Evolutionary conservation across 345 rosid species (phyloP).

Genomic region (Adansonia digitata): DNA sequence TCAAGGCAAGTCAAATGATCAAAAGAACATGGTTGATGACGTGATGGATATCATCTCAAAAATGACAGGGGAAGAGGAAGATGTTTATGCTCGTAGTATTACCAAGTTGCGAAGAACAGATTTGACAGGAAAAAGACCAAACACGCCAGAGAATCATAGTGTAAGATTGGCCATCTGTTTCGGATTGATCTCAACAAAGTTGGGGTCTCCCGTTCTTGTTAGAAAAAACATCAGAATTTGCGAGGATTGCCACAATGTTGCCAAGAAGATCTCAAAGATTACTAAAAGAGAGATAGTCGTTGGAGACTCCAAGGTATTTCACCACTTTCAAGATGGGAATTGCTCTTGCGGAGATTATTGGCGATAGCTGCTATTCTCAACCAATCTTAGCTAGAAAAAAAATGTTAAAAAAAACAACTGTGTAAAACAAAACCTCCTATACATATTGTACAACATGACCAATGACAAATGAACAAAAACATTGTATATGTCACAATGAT

Average conservation of each 20-base stretch:
- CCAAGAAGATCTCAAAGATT: slow-evolving; percentile 44
- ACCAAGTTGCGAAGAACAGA: slow-evolving; percentile 37
- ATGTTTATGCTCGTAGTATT: slow-evolving; percentile 22
- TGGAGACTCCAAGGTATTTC: slow-evolving; percentile 50
- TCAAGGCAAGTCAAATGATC: slow-evolving; percentile 39
- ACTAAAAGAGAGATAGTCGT: slow-evolving; percentile 52
- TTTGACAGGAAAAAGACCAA: slow-evolving; percentile 26
- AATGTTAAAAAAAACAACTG: no score
- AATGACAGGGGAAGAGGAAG: slow-evolving; percentile 42
- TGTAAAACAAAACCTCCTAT: background rate
- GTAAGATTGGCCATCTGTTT: slow-evolving; percentile 53
- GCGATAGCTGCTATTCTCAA: slow-evolving; percentile 20
- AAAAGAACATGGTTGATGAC: slow-evolving; percentile 32
- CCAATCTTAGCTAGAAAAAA: background rate
- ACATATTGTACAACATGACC: background rate
- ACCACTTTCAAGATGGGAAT: slow-evolving; percentile 54
- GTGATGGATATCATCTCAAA: slow-evolving; percentile 42
- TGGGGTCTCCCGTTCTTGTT: slow-evolving; percentile 42
- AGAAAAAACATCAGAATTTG: slow-evolving; percentile 68
- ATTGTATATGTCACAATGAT: background rate
- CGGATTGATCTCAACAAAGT: slow-evolving; percentile 53
- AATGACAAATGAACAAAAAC: background rate
- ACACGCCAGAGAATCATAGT: slow-evolving; percentile 44
- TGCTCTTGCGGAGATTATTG: slow-evolving; percentile 55
- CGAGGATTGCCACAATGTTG: slow-evolving; percentile 50